These are phyloP conservation scores for Colletotrichum costaricense DNA, from an alignment of 2,329 filamentous ascomycete species.

Conservation along the genomic window DNA sequence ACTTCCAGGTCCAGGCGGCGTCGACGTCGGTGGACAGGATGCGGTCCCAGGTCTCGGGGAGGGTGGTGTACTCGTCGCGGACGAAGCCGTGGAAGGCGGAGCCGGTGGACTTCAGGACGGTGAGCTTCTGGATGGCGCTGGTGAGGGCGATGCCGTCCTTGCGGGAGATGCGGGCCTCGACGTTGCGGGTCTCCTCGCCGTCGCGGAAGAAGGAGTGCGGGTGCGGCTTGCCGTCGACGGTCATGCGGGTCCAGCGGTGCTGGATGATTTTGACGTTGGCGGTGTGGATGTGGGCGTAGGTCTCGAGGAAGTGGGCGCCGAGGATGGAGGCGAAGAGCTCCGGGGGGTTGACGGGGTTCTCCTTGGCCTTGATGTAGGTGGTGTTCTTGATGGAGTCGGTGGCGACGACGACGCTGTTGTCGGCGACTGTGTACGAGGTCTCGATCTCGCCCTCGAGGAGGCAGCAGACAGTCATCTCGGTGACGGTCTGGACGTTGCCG, in stretches of 20 bases:
- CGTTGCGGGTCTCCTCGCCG: constrained; percentile 86
- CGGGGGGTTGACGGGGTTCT: constrained; percentile 90
- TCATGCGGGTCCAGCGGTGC: constrained; percentile 93
- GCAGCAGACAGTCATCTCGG: constrained; percentile 94
- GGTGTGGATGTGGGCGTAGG: constrained; percentile 87
- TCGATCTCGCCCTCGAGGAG: constrained; percentile 95
- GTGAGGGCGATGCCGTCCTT: constrained; percentile 78
- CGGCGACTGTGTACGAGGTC: constrained; percentile 87
- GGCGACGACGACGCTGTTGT: constrained; percentile 95
- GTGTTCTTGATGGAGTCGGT: constrained; percentile 99
- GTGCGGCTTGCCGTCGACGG: constrained; percentile 87
- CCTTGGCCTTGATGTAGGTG: constrained; percentile 93
- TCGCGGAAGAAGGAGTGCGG: constrained; percentile 96
- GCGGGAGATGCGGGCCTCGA: constrained; percentile 77
- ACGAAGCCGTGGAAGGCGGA: constrained; percentile 97
- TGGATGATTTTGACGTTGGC: constrained; percentile 86
- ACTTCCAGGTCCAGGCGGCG: constrained; percentile 86
- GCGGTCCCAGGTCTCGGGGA: constrained; percentile 92
- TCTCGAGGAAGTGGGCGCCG: constrained; percentile 88
- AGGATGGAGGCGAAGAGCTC: constrained; percentile 91
- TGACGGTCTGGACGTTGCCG: constrained; percentile 83
- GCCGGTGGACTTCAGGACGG: constrained; percentile 95
- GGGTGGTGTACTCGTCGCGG: constrained; percentile 91
- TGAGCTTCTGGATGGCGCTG: constrained; percentile 82
- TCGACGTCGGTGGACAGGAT: constrained; percentile 96